Conservation (phyloP, 306 rosid genomes). For the Psophocarpus tetragonolobus region DNA sequence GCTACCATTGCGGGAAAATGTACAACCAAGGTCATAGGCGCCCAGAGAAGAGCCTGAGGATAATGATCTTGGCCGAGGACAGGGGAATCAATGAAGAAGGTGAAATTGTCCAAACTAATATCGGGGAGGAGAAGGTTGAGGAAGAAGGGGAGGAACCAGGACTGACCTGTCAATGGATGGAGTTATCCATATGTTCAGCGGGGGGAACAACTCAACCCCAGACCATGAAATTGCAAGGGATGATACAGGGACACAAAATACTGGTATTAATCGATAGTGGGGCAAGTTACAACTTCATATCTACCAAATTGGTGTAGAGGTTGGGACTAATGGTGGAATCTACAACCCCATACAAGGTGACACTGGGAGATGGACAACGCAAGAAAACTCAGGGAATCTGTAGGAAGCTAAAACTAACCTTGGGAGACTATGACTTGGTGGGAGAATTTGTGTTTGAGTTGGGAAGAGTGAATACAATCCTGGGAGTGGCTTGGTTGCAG, state of each 20-base stretch:
- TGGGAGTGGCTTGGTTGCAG: not conserved
- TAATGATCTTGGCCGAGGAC: too few species aligned
- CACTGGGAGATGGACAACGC: not conserved
- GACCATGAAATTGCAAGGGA: not conserved
- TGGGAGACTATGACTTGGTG: too few species aligned
- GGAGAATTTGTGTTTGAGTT: not conserved
- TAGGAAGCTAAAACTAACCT: too few species aligned
- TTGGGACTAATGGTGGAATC: not conserved
- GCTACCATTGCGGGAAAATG: too few species aligned
- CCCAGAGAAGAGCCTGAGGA: too few species aligned
- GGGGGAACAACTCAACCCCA: not conserved
- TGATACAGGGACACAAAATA: not conserved
- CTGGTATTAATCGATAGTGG: not conserved
- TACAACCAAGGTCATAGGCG: too few species aligned
- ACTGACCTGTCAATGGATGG: not conserved
- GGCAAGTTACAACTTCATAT: not conserved
- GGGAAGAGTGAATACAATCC: not conserved
- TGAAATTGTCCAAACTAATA: too few species aligned
- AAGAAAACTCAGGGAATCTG: not conserved
- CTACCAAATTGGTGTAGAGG: not conserved
- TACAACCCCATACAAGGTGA: not conserved
- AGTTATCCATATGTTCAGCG: not conserved
- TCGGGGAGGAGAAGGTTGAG: too few species aligned
- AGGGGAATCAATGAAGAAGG: too few species aligned
- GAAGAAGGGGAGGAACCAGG: too few species aligned